Conservation (phyloP, 306 rosid species). For the Malus orientalis region DNA sequence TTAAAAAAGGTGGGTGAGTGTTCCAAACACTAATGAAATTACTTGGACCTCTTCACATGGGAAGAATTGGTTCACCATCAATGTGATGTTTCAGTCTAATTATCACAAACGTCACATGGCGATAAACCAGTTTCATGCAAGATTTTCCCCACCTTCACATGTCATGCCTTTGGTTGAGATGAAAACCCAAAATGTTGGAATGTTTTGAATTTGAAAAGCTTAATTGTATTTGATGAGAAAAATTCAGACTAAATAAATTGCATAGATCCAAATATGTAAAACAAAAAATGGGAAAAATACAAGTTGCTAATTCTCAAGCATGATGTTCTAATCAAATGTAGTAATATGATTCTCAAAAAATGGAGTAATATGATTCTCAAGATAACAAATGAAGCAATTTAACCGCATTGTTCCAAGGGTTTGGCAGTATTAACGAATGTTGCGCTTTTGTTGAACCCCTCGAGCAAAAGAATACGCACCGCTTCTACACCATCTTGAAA, state of each 20-base stretch:
- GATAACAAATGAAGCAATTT: not conserved
- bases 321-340: not conserved
- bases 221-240: not conserved
- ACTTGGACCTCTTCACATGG: not conserved
- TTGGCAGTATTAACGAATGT: constrained; percentile 45
- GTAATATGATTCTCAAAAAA: too few relatives aligned
- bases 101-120: fast-evolving
- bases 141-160: not conserved
- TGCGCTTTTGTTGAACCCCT: constrained; percentile 74
- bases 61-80: not conserved
- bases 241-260: not conserved
- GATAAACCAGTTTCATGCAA: not conserved
- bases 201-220: too few relatives aligned
- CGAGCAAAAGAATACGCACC: constrained; percentile 66
- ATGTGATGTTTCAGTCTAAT: not conserved
- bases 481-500: constrained; percentile 68
- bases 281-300: not conserved
- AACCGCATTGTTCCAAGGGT: constrained; percentile 43
- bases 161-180: not conserved
- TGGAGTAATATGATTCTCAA: not conserved
- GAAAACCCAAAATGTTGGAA: not conserved
- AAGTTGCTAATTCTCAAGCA: not conserved
- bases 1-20: not conserved
- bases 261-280: not conserved
- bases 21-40: not conserved